phyloP scores from a whole-genome alignment of 495 filamentous ascomycete species.

The Penicillium dipodomyicola region DNA sequence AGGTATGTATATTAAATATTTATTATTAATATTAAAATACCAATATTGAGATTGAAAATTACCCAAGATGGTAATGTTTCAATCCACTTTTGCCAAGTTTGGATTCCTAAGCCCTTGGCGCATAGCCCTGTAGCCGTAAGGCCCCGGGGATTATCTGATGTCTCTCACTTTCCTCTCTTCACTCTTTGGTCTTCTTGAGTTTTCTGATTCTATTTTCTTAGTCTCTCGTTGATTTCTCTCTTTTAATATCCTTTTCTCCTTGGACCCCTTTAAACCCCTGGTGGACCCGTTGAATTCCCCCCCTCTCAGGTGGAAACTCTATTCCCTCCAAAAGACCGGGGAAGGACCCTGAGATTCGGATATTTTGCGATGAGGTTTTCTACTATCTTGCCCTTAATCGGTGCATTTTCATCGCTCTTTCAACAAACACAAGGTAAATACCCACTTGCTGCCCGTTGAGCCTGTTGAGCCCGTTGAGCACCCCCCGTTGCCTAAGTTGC shows the following conservation, averaged over 20 bases:
- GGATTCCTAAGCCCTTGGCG: constrained; percentile 14
- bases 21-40: background rate
- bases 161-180: background rate
- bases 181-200: background rate
- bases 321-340: background rate
- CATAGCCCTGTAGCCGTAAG: background rate
- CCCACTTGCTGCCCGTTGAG: background rate
- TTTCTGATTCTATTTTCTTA: background rate
- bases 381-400: constrained; percentile 19
- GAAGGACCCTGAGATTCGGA: background rate
- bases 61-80: background rate
- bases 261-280: background rate
- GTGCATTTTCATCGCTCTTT: constrained; percentile 21
- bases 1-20: too few relatives aligned
- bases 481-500: background rate
- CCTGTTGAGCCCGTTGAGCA: too few relatives aligned
- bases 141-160: constrained; percentile 3
- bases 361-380: constrained; percentile 27
- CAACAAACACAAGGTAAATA: constrained; percentile 20
- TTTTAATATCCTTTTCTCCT: background rate
- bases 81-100: constrained; percentile 8
- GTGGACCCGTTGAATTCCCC: background rate
- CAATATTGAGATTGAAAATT: too few relatives aligned
- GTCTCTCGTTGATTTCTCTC: background rate
- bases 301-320: constrained; percentile 12